Conservation (phyloP, 768 basidiomycete genomes). For the Pleurotus tuber-regium region DNA sequence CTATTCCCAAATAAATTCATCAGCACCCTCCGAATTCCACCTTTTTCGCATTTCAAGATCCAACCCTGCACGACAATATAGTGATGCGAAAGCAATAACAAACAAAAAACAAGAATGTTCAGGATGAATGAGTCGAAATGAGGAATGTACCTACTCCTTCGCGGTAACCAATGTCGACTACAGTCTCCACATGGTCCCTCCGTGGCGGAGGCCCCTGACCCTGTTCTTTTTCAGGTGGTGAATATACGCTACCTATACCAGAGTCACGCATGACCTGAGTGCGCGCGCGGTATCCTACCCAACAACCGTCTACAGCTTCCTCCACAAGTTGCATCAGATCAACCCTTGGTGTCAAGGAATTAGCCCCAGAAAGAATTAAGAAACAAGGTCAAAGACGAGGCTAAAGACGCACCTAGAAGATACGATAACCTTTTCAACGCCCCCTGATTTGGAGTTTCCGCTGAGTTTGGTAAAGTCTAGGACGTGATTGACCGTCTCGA, state of each 20-base stretch:
- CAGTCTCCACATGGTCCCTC: constrained; percentile 69
- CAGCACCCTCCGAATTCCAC: constrained; percentile 84
- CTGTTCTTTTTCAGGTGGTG: constrained; percentile 67
- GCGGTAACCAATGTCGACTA: constrained; percentile 81
- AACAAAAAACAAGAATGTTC: neutral
- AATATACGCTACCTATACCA: constrained; percentile 91
- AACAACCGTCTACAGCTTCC: constrained; percentile 90
- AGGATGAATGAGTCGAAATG: neutral
- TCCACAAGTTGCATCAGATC: constrained; percentile 82
- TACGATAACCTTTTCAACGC: constrained; percentile 72
- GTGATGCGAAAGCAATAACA: too few relatives aligned
- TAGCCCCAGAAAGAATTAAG: neutral
- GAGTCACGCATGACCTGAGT: constrained; percentile 65
- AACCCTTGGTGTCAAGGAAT: constrained; percentile 37
- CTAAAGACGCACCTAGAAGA: constrained; percentile 51
- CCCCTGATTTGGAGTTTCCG: constrained; percentile 77
- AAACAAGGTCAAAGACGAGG: neutral
- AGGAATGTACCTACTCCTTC: constrained; percentile 46
- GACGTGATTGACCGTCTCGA: constrained; percentile 96
- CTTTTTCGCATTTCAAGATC: constrained; percentile 85
- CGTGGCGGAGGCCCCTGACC: constrained; percentile 36
- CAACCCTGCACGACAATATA: constrained; percentile 87
- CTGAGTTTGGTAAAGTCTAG: constrained; percentile 95
- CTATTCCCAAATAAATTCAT: constrained; percentile 97
- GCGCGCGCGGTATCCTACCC: constrained; percentile 89